A percentile compares a stretch with the other conserved stretches of the same genome.
Conservation (phyloP, 169 alveolate genomes). For the Plasmodium fragile region DNA sequence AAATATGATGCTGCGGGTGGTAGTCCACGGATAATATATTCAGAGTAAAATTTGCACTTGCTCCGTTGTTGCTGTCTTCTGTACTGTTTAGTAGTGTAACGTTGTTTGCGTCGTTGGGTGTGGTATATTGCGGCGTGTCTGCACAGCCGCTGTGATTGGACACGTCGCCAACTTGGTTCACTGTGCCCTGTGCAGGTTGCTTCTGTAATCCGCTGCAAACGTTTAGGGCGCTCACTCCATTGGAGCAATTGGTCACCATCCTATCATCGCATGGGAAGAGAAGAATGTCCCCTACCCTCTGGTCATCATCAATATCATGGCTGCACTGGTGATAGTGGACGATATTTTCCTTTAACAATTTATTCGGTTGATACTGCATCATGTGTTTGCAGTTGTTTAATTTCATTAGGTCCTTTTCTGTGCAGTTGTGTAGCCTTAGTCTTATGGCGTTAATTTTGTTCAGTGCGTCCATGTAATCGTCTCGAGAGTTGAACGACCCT, state of each 20-base stretch:
- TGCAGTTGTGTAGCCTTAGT: conserved; percentile 29
- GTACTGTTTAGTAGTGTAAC: background rate
- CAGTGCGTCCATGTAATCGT: conserved; percentile 26
- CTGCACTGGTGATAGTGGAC: conserved; percentile 40
- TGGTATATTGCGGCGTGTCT: background rate
- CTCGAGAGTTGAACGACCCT: conserved; percentile 56
- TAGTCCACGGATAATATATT: conserved; percentile 44
- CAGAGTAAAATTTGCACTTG: conserved; percentile 1
- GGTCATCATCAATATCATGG: conserved; percentile 40
- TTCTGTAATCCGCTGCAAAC: background rate
- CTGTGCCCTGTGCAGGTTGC: background rate
- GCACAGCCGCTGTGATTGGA: background rate
- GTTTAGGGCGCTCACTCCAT: background rate
- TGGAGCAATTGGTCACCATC: background rate
- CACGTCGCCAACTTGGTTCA: background rate
- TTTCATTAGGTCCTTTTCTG: conserved; percentile 24
- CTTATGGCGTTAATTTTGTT: conserved; percentile 52
- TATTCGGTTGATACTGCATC: conserved; percentile 7
- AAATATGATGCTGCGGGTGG: conserved; percentile 50
- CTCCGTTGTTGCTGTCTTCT: background rate
- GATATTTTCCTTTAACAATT: conserved; percentile 14
- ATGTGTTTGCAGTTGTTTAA: conserved; percentile 15
- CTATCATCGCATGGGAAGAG: conserved; percentile 31
- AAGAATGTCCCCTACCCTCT: conserved; percentile 11
- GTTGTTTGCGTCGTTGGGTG: background rate